Base-by-base conservation (phyloP, 768 basidiomycete species). In the Heimioporus sp. region DNA sequence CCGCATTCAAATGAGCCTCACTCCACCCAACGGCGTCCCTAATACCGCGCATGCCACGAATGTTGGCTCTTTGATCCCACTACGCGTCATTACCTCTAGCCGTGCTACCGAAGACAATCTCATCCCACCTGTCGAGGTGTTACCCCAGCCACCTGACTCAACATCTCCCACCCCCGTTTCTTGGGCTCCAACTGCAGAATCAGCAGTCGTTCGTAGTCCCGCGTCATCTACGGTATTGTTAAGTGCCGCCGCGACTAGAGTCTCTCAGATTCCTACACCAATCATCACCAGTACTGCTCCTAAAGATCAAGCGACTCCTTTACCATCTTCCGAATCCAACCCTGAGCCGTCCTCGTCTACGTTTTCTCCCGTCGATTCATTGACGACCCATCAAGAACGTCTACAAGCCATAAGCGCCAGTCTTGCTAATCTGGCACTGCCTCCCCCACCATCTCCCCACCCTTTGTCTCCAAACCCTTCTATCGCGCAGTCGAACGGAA, bases 71-170 rank as follows among this genome's bases (percentile, higher is more conserved):
- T 49, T 38, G 15, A 36, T 43, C 19, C n/a, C 32, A 16, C 44
- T 51, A 6, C 57, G 44, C 5, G 11, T 50, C 12, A 41, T 48
- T 2, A 46, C 10, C 9, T 15, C 15, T 5, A 39, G 43, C 13
- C 41, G 9, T 34, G 2, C 30, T 12, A 7, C 24, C 4, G 52
- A 46, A 9, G 44, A 54, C n/a, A 60, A 28, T 39, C 58, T 69
- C 37, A 69, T 69, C 31, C 69, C 67, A 34, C 67, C 67, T n/a
- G 69, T 71, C 21, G 67, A 63, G 50, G 38, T 67, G 35, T 39
- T 71, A 19, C 43, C 52, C n/a, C 48, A 51, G 39, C 35, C 32
- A 37, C 30, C 49, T 10, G 65, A 65, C 30, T 63, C 66, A 20
- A 43, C 54, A 10, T 52, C 65, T 21, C 35, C 53, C 24, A 42